Evolutionary conservation across 768 basidiomycete genomes (phyloP).

Genomic region (Omphalotus guepiniiformis): DNA sequence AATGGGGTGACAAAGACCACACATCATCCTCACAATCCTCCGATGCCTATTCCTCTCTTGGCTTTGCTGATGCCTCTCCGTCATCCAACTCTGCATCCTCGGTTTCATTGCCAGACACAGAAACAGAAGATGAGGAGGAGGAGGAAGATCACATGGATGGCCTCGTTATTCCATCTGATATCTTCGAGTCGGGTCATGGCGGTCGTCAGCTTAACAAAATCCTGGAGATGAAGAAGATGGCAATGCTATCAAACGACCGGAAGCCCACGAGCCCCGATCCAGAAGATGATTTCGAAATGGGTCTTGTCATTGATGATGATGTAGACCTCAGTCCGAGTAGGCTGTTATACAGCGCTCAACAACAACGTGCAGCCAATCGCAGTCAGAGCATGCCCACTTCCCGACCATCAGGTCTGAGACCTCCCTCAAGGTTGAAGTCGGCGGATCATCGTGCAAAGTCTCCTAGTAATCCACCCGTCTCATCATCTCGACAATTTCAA

Average conservation of each 20-base stretch:
- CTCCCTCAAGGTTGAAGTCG: constrained; percentile 56
- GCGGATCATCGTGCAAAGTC: constrained; percentile 68
- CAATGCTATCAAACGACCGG: constrained; percentile 36
- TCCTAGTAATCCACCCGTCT: constrained; percentile 61
- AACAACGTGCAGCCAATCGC: constrained; percentile 42
- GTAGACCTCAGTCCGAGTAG: constrained; percentile 78
- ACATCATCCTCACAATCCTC: constrained; percentile 85
- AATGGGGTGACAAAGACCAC: constrained; percentile 83
- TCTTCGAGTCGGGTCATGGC: constrained; percentile 71
- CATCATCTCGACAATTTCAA: constrained; percentile 66
- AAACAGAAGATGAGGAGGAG: constrained; percentile 67
- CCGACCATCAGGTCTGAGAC: constrained; percentile 47
- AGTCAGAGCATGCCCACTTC: constrained; percentile 59
- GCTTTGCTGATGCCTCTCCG: constrained; percentile 65
- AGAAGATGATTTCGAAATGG: constrained; percentile 85
- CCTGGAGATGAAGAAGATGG: constrained; percentile 52
- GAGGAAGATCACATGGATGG: constrained; percentile 73
- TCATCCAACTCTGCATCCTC: constrained; percentile 72
- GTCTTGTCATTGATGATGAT: constrained; percentile 80
- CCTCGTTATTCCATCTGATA: constrained; percentile 66
- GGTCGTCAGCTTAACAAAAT: constrained; percentile 46
- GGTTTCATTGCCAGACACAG: constrained; percentile 61
- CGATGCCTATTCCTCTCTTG: constrained; percentile 77
- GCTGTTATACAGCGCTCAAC: constrained; percentile 48
- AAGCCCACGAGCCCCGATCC: constrained; percentile 57